Percentiles rank a stretch among this genome's conserved stretches.
Conservation (phyloP, 2,329 filamentous ascomycete genomes). For the Apiospora arundinis region DNA sequence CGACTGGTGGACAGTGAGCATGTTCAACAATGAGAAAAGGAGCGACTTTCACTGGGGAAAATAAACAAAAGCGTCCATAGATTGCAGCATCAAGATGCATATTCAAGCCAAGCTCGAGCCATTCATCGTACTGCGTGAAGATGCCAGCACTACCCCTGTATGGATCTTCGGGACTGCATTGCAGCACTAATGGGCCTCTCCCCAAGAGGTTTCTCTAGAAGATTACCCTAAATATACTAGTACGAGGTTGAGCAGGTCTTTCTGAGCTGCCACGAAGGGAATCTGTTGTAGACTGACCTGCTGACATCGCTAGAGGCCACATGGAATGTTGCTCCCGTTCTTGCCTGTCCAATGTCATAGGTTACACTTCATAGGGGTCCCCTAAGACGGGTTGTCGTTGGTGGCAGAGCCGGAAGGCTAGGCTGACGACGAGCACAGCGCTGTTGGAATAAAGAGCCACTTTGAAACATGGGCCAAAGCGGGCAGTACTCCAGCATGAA, state of each 20-base stretch:
- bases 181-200: background rate
- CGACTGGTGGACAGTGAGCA: background rate
- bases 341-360: background rate
- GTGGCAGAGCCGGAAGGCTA: background rate
- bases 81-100: conserved; percentile 18
- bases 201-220: conserved; percentile 17
- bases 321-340: background rate
- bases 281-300: background rate
- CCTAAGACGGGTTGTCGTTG: background rate
- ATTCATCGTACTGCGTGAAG: background rate
- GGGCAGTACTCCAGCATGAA: conserved; percentile 18
- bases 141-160: conserved; percentile 1
- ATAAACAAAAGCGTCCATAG: conserved; percentile 11
- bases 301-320: background rate
- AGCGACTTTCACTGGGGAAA: background rate
- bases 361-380: too few relatives aligned
- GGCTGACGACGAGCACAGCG: background rate
- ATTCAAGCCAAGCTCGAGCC: conserved; percentile 16
- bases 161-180: conserved; percentile 16
- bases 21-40: conserved; percentile 11
- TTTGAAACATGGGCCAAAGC: conserved; percentile 16
- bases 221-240: conserved; percentile 7
- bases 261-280: background rate
- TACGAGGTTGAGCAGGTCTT: background rate
- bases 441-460: conserved; percentile 17